Conservation (phyloP, 345 rosid species). For the Aegle marmelos region DNA sequence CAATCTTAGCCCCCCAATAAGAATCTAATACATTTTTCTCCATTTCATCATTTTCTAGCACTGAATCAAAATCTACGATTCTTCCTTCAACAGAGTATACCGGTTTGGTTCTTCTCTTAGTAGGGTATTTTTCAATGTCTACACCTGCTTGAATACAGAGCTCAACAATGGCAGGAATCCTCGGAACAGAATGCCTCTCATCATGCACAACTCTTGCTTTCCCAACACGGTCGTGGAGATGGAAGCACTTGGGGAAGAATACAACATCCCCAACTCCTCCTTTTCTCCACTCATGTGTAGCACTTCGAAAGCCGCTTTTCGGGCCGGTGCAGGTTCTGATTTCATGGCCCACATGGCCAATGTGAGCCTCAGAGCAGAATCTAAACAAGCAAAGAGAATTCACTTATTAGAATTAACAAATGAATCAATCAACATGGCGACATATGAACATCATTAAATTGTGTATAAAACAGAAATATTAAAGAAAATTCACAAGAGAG, state of each 20-base stretch:
- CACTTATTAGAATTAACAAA: background rate
- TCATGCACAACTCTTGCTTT: constrained; percentile 71
- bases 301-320: constrained; percentile 58
- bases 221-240: constrained; percentile 82
- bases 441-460: background rate
- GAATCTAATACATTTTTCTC: constrained; percentile 6
- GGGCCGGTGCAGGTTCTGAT: constrained; percentile 80
- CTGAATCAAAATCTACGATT: constrained; percentile 74
- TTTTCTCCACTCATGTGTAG: constrained; percentile 73
- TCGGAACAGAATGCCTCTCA: constrained; percentile 47
- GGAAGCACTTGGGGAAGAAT: constrained; percentile 68
- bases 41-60: constrained; percentile 15
- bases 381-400: constrained; percentile 22
- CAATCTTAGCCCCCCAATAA: constrained; percentile 9
- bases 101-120: constrained; percentile 75
- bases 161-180: constrained; percentile 73
- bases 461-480: background rate
- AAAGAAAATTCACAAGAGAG: background rate
- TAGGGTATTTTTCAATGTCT: constrained; percentile 59
- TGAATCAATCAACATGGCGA: background rate
- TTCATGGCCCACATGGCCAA: constrained; percentile 69
- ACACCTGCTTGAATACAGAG: constrained; percentile 84
- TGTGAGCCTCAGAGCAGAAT: constrained; percentile 69
- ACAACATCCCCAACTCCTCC: constrained; percentile 58
- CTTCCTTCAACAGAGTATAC: constrained; percentile 83